These are phyloP conservation scores for Fusarium penzigii DNA, from an alignment of 2,329 filamentous ascomycete genomes.

Conservation along the genomic window DNA sequence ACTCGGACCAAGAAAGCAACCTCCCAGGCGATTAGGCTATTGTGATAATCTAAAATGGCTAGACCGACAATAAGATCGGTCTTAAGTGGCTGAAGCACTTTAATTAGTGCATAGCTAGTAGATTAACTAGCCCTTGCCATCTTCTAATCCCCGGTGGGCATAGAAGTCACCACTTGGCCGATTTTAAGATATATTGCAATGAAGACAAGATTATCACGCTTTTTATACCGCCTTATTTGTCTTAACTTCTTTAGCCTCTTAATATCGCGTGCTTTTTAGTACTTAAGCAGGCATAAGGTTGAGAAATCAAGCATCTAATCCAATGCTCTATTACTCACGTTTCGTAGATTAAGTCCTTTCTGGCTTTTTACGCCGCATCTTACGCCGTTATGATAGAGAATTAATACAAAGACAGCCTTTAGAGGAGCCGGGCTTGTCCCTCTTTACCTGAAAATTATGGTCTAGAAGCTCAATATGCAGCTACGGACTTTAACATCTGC, in stretches of 20 bases:
- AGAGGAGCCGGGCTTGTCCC: constrained; percentile 1
- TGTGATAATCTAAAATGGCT: constrained; percentile 34
- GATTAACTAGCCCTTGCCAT: constrained; percentile 27
- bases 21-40: constrained; percentile 32
- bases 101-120: constrained; percentile 28
- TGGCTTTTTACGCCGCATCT: not conserved
- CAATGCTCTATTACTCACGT: not conserved
- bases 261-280: constrained; percentile 36
- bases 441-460: constrained; percentile 1
- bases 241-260: too few relatives aligned
- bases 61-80: constrained; percentile 35
- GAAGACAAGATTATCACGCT: constrained; percentile 37
- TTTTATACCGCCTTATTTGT: constrained; percentile 8
- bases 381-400: not conserved
- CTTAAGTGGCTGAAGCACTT: constrained; percentile 39
- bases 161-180: constrained; percentile 33
- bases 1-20: constrained; percentile 16
- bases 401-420: not conserved
- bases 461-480: constrained; percentile 1
- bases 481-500: not conserved
- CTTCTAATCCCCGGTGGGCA: constrained; percentile 40
- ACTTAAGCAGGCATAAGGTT: constrained; percentile 35
- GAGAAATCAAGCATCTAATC: not conserved
- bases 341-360: constrained; percentile 1
- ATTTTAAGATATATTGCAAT: constrained; percentile 29